Percentiles rank a stretch among this genome's conserved stretches.
phyloP scores from a whole-genome alignment of 345 rosid species.

The Camelina laxa region DNA sequence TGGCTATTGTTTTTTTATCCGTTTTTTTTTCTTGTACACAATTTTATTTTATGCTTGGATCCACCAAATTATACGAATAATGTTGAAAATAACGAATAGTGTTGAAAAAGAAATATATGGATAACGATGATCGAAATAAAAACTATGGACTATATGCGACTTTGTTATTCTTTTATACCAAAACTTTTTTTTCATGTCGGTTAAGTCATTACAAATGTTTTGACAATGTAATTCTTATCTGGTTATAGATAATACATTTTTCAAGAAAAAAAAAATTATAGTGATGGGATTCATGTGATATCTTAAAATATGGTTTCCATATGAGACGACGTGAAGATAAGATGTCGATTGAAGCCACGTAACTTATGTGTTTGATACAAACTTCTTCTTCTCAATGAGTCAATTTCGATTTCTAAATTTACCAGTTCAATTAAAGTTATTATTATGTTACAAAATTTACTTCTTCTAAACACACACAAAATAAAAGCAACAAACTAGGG shows the following conservation, averaged over 20 bases:
- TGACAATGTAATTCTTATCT: background rate
- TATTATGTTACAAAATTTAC: background rate
- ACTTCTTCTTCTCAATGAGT: background rate
- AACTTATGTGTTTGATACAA: background rate
- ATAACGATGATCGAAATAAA: background rate
- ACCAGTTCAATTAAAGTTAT: background rate
- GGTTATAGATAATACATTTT: too few species aligned
- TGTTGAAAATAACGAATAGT: background rate
- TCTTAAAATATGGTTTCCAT: conserved; percentile 7
- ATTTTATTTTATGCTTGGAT: background rate
- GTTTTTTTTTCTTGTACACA: background rate
- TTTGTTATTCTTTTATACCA: background rate
- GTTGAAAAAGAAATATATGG: background rate
- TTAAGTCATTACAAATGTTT: background rate
- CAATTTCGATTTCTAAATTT: background rate
- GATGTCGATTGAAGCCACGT: conserved; percentile 30
- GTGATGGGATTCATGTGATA: conserved; percentile 1
- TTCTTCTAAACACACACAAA: background rate
- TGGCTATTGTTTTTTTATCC: conserved; percentile 9
- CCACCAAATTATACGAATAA: conserved; percentile 3
- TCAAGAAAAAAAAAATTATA: too few species aligned
- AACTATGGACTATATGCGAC: conserved; percentile 12
- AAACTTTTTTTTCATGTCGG: background rate
- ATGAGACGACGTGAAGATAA: conserved; percentile 20
- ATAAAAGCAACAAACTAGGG: background rate